phyloP scores from a whole-genome alignment of 306 rosid genomes.

The Castanea sativa region DNA sequence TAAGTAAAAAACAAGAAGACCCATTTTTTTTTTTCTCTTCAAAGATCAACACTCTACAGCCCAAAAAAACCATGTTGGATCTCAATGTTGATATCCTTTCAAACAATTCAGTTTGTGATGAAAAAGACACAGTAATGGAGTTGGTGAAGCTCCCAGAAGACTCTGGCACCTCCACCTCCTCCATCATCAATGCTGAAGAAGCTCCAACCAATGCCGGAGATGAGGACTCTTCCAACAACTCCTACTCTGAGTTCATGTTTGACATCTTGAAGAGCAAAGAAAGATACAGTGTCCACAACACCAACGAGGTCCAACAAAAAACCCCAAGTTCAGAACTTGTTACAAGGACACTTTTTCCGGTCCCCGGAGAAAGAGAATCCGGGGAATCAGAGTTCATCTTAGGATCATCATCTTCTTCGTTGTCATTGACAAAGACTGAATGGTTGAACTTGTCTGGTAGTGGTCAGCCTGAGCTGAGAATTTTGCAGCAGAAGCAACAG shows the following conservation, averaged over 20 bases:
- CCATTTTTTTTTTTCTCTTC: no score
- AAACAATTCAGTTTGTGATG: neutral
- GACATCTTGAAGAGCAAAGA: conserved; percentile 41
- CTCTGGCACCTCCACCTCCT: conserved; percentile 41
- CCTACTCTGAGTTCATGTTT: conserved; percentile 35
- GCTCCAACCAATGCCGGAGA: conserved; percentile 23
- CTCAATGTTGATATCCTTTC: conserved; percentile 34
- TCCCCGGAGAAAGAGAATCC: conserved; percentile 18
- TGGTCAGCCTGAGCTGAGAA: conserved; percentile 26
- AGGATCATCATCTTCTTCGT: neutral
- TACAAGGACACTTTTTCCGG: conserved; percentile 38
- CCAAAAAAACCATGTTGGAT: conserved; percentile 37
- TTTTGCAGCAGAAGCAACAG: conserved; percentile 39
- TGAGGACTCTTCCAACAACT: conserved; percentile 10
- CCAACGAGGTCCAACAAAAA: neutral
- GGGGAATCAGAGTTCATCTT: conserved; percentile 10
- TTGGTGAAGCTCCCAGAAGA: conserved; percentile 23
- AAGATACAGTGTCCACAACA: neutral
- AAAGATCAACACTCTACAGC: neutral
- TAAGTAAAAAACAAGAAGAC: neutral
- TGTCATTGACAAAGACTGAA: conserved; percentile 32
- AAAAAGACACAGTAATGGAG: conserved; percentile 14
- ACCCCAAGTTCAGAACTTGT: conserved; percentile 14
- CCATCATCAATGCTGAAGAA: conserved; percentile 44
- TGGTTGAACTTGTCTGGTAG: conserved; percentile 41